phyloP scores from a whole-genome alignment of 2,329 filamentous ascomycete genomes.

The Arthrobotrys iridis region DNA sequence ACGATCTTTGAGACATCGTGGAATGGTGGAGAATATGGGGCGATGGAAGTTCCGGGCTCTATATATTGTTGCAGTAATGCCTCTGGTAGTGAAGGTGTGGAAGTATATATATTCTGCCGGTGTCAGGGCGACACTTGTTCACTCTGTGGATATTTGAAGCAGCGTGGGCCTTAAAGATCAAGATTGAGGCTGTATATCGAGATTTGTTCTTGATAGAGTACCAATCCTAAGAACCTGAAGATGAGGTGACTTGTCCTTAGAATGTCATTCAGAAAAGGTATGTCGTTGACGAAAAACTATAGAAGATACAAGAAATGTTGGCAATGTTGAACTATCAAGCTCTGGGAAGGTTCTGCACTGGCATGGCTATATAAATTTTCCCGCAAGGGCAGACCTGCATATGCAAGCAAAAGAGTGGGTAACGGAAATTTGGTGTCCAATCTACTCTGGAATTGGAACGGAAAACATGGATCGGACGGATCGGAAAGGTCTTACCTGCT shows the following conservation, averaged over 20 bases:
- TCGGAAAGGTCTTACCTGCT: slow-evolving; percentile 36
- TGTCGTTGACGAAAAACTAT: slow-evolving; percentile 15
- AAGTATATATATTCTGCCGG: slow-evolving; percentile 18
- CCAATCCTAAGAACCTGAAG: neutral
- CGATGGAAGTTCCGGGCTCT: slow-evolving; percentile 15
- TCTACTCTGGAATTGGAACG: neutral
- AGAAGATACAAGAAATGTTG: slow-evolving; percentile 6
- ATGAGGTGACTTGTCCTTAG: slow-evolving; percentile 19
- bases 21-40: neutral
- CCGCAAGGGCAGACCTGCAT: slow-evolving; percentile 39
- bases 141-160: slow-evolving; percentile 17
- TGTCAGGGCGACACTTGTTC: slow-evolving; percentile 24
- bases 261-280: neutral
- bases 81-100: neutral
- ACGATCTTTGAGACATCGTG: slow-evolving; percentile 38
- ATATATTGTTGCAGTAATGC: neutral
- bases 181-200: slow-evolving; percentile 4
- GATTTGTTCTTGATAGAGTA: slow-evolving; percentile 1
- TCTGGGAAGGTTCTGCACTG: neutral
- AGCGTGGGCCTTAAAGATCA: neutral
- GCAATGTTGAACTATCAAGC: slow-evolving; percentile 38
- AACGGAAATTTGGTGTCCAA: slow-evolving; percentile 15
- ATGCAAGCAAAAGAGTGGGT: slow-evolving; percentile 35
- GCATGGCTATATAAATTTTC: slow-evolving; percentile 47
- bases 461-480: slow-evolving; percentile 21